These are phyloP conservation scores for Paraglomus brasilianum DNA, from an alignment of 192 early-diverging fungal genomes.

Conservation along the genomic window DNA sequence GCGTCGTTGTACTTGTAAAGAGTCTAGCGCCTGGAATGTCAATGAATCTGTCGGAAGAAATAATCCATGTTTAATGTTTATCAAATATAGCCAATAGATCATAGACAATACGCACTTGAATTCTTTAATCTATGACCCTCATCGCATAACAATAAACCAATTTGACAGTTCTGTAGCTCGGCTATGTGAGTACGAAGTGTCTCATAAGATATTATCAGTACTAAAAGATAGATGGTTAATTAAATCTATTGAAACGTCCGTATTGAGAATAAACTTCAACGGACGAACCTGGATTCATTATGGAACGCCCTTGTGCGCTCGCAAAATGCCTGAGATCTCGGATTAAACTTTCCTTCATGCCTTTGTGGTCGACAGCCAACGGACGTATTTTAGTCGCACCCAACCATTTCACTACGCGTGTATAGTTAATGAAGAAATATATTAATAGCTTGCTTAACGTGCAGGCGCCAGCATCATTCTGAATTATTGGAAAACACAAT, in stretches of 20 bases:
- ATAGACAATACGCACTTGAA: slow-evolving; percentile 42
- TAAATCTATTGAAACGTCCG: not conserved
- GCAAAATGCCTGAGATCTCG: slow-evolving; percentile 79
- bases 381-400: slow-evolving; percentile 80
- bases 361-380: slow-evolving; percentile 87
- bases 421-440: not conserved
- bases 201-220: slow-evolving; percentile 98
- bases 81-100: not conserved
- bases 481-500: slow-evolving; percentile 1
- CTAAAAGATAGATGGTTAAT: slow-evolving; percentile 32
- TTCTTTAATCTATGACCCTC: slow-evolving; percentile 98
- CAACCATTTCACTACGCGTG: slow-evolving; percentile 79
- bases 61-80: slow-evolving; percentile 9
- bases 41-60: slow-evolving; percentile 53
- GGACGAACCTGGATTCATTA: slow-evolving; percentile 69
- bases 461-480: not conserved
- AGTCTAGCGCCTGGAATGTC: slow-evolving; percentile 80
- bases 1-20: slow-evolving; percentile 82
- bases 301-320: slow-evolving; percentile 76
- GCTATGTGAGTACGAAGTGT: slow-evolving; percentile 80
- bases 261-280: not conserved
- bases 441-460: not conserved
- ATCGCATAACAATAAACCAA: slow-evolving; percentile 94
- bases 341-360: slow-evolving; percentile 80
- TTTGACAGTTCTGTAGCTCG: slow-evolving; percentile 73